Evolutionary conservation across 306 rosid species (phyloP), one percentile per base, ranked within the genome.

Genomic region (Astragalus glycyphyllos): DNA sequence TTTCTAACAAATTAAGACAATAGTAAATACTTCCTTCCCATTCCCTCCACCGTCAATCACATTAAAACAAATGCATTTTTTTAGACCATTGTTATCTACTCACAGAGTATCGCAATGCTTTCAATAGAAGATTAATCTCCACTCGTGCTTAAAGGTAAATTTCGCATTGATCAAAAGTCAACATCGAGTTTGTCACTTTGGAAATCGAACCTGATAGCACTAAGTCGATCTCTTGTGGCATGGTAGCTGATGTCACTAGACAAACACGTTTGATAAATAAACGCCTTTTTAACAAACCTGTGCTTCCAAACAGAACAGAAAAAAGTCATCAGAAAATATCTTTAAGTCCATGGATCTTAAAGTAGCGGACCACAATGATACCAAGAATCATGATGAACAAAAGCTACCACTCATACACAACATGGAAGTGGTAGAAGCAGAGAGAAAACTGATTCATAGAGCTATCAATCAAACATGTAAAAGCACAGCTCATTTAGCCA

Each of bases 401-500:
- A 82, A 63, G 58, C 69, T 73, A 6, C 91, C 89, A 11, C 87
- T 87, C 20, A n/a, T 91, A 67, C 65, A 50, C 46, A 79, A 82
- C 15, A 64, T 13, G 17, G 65, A 72, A 4, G 29, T 13, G 37
- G 68, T 77, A 1, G 80, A 72, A 58, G 42, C 73, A 47, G 82
- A 79, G n/a, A 77, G 81, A 47, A 77, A 58, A 32, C 77, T 65
- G 3, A 62, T 82, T 45, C 97, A 85, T 59, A 85, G 68, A 70
- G 96, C 91, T 63, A 85, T 89, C 1, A 84, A 64, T 58, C 97
- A 85, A 56, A 91, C 96, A 6, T 91, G 89, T 70, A 68, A 77
- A 34, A 85, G 91, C 90, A 89, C 96, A 7, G 87, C 93, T 0
- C 87, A 85, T 77, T 74, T 91, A 61, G 92, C 97, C 38, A 89